These are phyloP conservation scores for Balakata baccata DNA, from an alignment of 345 rosid genomes.

Conservation along the genomic window DNA sequence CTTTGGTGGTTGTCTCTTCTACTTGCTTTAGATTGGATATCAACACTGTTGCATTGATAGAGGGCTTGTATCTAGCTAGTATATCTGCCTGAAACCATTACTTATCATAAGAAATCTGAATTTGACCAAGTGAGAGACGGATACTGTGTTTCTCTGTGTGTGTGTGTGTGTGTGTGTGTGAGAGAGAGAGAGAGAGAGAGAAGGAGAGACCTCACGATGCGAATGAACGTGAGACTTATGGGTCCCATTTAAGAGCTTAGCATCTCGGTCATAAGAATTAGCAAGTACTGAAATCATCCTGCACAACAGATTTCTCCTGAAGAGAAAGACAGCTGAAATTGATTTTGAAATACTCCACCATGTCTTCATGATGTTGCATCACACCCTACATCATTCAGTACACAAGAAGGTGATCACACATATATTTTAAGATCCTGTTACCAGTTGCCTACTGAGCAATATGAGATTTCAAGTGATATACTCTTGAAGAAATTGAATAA, in stretches of 20 bases:
- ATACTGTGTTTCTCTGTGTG: neutral
- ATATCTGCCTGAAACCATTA: conserved; percentile 78
- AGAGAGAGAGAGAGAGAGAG: neutral
- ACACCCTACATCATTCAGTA: conserved; percentile 53
- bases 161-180: too few relatives aligned
- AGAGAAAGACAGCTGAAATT: conserved; percentile 81
- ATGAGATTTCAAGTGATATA: neutral
- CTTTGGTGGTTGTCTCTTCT: conserved; percentile 63
- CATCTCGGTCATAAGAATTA: conserved; percentile 79
- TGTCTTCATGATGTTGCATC: conserved; percentile 76
- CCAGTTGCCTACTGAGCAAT: neutral
- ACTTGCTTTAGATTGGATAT: conserved; percentile 60
- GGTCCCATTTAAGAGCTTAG: conserved; percentile 78
- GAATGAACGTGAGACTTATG: conserved; percentile 98
- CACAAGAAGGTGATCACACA: neutral
- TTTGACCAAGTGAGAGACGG: neutral
- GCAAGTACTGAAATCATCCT: conserved; percentile 93
- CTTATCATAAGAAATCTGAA: conserved; percentile 1
- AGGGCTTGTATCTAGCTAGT: conserved; percentile 86
- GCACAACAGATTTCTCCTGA: conserved; percentile 86
- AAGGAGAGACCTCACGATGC: conserved; percentile 58
- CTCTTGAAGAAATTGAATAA: neutral
- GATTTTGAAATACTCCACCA: conserved; percentile 79
- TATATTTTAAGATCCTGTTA: neutral
- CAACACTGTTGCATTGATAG: conserved; percentile 59